Conservation (phyloP, 345 rosid species). For the Firmiana major region DNA sequence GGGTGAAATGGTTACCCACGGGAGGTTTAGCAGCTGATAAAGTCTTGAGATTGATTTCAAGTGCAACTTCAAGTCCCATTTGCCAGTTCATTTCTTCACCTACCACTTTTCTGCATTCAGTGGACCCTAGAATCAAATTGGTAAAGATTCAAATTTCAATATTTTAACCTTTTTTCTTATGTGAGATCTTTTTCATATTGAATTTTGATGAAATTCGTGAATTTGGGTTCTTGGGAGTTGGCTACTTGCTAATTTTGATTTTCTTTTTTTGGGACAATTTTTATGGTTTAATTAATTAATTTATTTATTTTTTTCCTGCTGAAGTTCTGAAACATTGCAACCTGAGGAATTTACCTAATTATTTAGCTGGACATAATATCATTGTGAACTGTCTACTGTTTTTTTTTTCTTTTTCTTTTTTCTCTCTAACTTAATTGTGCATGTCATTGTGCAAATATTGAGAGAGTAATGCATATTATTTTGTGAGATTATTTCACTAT, state of each 20-base stretch:
- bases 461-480: background rate
- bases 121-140: slow-evolving; percentile 86
- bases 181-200: background rate
- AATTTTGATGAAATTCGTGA: background rate
- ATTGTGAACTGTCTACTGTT: background rate
- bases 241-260: background rate
- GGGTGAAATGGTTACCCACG: slow-evolving; percentile 62
- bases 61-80: slow-evolving; percentile 83
- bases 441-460: background rate
- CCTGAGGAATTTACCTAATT: background rate
- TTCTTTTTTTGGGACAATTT: background rate
- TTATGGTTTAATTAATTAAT: too few species aligned
- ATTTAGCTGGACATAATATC: too few species aligned
- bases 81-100: slow-evolving; percentile 84
- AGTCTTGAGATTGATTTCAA: slow-evolving; percentile 62
- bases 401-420: background rate
- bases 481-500: background rate
- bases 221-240: background rate
- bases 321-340: background rate
- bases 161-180: background rate
- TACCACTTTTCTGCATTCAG: slow-evolving; percentile 70
- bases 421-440: background rate
- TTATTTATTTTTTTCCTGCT: too few species aligned
- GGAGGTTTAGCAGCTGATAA: slow-evolving; percentile 65
- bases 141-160: slow-evolving; percentile 28